Conservation (phyloP, 306 rosid species). For the Corylus americana region DNA sequence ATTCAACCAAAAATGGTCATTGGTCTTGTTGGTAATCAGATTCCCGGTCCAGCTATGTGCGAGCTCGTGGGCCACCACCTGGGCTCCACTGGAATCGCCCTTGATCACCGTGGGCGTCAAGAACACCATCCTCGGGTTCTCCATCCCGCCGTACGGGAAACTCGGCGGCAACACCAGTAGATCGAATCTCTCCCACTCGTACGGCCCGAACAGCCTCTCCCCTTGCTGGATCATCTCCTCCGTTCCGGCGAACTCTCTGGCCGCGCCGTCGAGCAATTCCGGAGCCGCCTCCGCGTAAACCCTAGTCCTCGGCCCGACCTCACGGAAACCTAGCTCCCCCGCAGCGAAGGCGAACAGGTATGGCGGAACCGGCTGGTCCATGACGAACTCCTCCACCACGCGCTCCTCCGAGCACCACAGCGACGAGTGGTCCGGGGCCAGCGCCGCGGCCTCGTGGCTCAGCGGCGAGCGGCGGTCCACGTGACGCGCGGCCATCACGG, state of each 20-base stretch:
- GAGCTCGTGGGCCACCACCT: constrained; percentile 91
- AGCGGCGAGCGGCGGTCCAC: constrained; percentile 46
- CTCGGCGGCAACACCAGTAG: constrained; percentile 87
- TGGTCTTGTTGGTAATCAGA: constrained; percentile 83
- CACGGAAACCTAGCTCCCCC: constrained; percentile 70
- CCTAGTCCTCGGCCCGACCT: constrained; percentile 89
- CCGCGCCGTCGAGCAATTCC: constrained; percentile 60
- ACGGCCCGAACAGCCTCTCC: constrained; percentile 71
- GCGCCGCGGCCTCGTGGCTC: constrained; percentile 39
- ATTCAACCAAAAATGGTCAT: constrained; percentile 94
- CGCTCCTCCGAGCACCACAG: constrained; percentile 64
- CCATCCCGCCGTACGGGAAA: constrained; percentile 94
- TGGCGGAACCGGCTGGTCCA: constrained; percentile 91
- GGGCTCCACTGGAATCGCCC: constrained; percentile 86
- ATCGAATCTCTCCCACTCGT: constrained; percentile 91
- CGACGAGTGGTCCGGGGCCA: constrained; percentile 34
- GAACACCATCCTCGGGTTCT: constrained; percentile 94
- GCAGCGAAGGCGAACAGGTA: constrained; percentile 87
- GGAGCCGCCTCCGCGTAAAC: constrained; percentile 72
- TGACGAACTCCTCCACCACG: constrained; percentile 81
- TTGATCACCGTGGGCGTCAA: constrained; percentile 90
- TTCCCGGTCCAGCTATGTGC: constrained; percentile 99
- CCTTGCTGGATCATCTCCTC: constrained; percentile 88
- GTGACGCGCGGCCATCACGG: constrained; percentile 78
- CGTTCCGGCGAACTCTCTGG: constrained; percentile 69